Evolutionary conservation across 768 basidiomycete species (phyloP), one percentile per base, ranked within the genome.

Genomic region (Vishniacozyma victoriae): DNA sequence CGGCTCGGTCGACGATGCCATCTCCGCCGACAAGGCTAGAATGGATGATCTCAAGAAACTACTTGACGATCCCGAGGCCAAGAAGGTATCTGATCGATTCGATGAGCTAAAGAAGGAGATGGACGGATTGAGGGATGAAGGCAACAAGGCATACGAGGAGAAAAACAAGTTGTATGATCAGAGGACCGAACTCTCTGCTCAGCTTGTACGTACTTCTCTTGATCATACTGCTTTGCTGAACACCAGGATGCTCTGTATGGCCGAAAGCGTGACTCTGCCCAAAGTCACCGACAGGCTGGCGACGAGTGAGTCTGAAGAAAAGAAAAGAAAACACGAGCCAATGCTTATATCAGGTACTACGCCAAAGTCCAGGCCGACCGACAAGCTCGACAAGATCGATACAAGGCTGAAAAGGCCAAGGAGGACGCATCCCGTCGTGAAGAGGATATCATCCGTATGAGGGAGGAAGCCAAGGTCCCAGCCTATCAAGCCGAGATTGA

Each of bases 401-500:
- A 84, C 86, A 46, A 79, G 82, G 57, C 86, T 85, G 54, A 86
- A 82, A 19, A 93, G 90, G 74, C 80, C 74, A 54, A 78, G 76
- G 49, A 85, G 84, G 59, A 79, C 79, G 38, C 86, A 87, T 71
- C 83, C 82, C 48, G 83, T 78, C 16, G 85, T 78, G 19, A 83
- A 84, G 65, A 83, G 72, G 89, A 90, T 67, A 77, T 84, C 50
- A 84, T 81, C 9, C 83, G 82, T 31, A 71, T 96, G 39, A 82
- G 86, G 43, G 95, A 99, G 51, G 91, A 97, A 69, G 95, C 95
- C 19, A 81, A 83, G 50, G 65, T 78, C 19, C 92, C 95, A 22
- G 95, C 95, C 0, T 97, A 80, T 78, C 87, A 88, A 64, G 78
- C 82, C 44, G 82, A 96, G 70, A 90, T 99, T 62, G 89, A 97